These are phyloP conservation scores for Ceratocystiopsis brevicomis DNA, from an alignment of 2,329 filamentous ascomycete genomes.

Conservation along the genomic window DNA sequence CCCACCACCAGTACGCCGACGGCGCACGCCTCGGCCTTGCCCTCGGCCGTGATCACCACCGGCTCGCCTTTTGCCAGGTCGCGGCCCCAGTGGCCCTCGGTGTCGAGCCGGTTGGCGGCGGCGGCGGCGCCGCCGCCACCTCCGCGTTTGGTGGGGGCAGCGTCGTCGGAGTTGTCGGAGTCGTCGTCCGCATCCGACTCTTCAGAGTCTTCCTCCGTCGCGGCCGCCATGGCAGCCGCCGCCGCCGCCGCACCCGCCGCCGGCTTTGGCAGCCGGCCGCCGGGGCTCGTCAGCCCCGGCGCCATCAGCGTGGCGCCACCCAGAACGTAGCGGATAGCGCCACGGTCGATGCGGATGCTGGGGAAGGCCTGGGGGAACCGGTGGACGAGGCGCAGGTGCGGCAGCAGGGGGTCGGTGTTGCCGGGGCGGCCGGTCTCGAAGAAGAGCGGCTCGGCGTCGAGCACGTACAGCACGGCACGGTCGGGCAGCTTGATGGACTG, in stretches of 20 bases:
- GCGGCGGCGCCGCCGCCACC: constrained; percentile 1
- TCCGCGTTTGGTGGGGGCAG: constrained; percentile 6
- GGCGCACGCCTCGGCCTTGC: constrained; percentile 79
- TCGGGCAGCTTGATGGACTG: constrained; percentile 88
- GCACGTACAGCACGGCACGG: constrained; percentile 71
- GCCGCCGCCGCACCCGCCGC: constrained; percentile 20
- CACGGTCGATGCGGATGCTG: constrained; percentile 76
- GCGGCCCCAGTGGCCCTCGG: constrained; percentile 36
- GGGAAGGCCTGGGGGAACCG: constrained; percentile 72
- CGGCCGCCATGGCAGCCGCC: constrained; percentile 13
- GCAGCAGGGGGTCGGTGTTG: constrained; percentile 40
- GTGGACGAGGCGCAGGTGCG: constrained; percentile 79
- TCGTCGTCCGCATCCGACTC: not conserved
- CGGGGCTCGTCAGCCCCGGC: constrained; percentile 69
- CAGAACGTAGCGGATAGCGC: constrained; percentile 91
- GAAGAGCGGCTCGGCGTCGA: constrained; percentile 65
- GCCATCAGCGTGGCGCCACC: constrained; percentile 92
- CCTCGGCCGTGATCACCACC: constrained; percentile 80
- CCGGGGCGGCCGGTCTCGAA: constrained; percentile 51
- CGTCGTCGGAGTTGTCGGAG: constrained; percentile 2
- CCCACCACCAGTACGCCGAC: constrained; percentile 69
- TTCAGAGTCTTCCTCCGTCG: not conserved
- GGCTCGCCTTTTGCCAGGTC: constrained; percentile 66
- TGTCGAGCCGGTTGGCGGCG: constrained; percentile 15
- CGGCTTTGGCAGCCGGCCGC: constrained; percentile 50